A percentile compares a stretch with the other conserved stretches of the same genome.
phyloP scores from a whole-genome alignment of 1,284 basidiomycete genomes.

The Thecaphora thlaspeos region DNA sequence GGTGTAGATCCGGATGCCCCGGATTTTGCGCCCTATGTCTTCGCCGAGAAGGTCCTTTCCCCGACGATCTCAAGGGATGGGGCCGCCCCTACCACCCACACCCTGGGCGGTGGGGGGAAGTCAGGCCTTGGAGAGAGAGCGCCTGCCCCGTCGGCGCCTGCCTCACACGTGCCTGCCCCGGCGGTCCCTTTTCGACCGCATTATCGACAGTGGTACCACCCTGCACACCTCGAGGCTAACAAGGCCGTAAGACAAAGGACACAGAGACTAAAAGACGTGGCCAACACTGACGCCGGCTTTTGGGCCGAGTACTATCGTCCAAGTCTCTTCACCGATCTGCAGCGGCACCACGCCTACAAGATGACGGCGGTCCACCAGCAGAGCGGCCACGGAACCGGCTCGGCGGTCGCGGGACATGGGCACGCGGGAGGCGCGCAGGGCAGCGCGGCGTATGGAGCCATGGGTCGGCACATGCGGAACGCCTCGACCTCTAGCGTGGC shows the following conservation, averaged over 20 bases:
- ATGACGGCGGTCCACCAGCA: slow-evolving; percentile 56
- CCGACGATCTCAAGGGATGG: not conserved
- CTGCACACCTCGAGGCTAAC: slow-evolving; percentile 27
- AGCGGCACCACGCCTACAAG: slow-evolving; percentile 56
- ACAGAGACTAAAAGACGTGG: slow-evolving; percentile 38
- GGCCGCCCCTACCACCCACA: no score
- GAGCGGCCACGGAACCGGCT: slow-evolving; percentile 13
- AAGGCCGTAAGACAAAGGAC: slow-evolving; percentile 26
- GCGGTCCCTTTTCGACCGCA: slow-evolving; percentile 28
- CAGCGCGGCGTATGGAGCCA: not conserved
- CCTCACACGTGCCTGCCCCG: no score
- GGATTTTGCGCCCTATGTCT: slow-evolving; percentile 22
- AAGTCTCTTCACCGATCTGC: slow-evolving; percentile 53
- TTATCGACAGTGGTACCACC: slow-evolving; percentile 46
- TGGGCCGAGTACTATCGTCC: slow-evolving; percentile 57
- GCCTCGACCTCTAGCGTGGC: not conserved
- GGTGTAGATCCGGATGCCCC: slow-evolving; percentile 64
- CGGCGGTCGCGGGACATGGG: not conserved
- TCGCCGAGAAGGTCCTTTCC: slow-evolving; percentile 13
- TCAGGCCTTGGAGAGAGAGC: no score
- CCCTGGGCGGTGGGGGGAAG: no score
- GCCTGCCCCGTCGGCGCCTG: no score
- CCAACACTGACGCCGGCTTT: slow-evolving; percentile 43
- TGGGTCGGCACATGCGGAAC: not conserved
- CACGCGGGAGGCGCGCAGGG: not conserved